A percentile compares a stretch with the other conserved stretches of the same genome.
Conservation (phyloP, 2,329 filamentous ascomycete species). For the Sporothrix phasma region DNA sequence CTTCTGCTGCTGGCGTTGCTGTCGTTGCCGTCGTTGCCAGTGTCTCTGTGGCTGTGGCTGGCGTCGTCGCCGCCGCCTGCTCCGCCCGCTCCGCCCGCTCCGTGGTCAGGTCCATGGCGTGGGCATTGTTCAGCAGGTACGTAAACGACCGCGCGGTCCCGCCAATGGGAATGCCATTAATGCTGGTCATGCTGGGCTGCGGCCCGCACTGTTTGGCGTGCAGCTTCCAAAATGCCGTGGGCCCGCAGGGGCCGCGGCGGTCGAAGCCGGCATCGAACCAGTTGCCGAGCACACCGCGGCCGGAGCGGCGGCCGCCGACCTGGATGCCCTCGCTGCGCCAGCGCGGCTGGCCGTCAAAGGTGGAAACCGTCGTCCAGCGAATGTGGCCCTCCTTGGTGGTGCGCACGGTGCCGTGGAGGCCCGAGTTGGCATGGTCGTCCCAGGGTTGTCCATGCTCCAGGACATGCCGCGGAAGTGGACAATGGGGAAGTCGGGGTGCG, state of each 20-base stretch:
- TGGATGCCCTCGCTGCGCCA: constrained; percentile 74
- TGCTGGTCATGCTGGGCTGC: neutral
- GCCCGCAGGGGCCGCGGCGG: constrained; percentile 54
- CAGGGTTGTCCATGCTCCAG: constrained; percentile 51
- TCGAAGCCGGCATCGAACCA: constrained; percentile 75
- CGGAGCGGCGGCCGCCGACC: constrained; percentile 55
- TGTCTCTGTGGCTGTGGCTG: no score
- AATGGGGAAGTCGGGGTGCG: constrained; percentile 46
- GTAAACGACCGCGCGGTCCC: neutral
- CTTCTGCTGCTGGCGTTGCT: neutral
- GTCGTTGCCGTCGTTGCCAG: no score
- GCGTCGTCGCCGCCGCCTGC: constrained; percentile 16
- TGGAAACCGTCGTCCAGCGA: constrained; percentile 60
- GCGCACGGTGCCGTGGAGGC: constrained; percentile 53
- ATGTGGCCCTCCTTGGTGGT: constrained; percentile 62
- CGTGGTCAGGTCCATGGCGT: neutral
- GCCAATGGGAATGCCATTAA: neutral
- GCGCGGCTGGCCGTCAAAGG: constrained; percentile 53
- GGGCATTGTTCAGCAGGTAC: constrained; percentile 11
- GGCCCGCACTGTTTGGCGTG: constrained; percentile 8
- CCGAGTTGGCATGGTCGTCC: constrained; percentile 60
- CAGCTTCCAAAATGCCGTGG: constrained; percentile 70
- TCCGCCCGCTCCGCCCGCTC: constrained; percentile 6
- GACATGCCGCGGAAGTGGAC: constrained; percentile 59
- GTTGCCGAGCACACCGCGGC: constrained; percentile 59